Conservation (phyloP, 495 filamentous ascomycete species). For the Xylaria castorea region DNA sequence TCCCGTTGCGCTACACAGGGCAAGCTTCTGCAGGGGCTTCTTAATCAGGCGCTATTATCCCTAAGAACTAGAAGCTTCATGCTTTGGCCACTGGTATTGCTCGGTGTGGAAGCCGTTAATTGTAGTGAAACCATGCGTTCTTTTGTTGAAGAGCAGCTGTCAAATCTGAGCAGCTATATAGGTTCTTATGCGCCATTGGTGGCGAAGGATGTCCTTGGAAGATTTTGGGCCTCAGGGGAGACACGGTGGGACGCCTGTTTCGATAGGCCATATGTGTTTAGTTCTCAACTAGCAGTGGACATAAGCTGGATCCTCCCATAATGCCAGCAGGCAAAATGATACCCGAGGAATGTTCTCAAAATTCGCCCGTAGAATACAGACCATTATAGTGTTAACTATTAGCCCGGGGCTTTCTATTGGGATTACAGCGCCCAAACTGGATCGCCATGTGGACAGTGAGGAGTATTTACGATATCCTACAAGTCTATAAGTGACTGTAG, state of each 20-base stretch:
- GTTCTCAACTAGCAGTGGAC: slow-evolving; percentile 29
- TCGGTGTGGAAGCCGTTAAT: slow-evolving; percentile 42
- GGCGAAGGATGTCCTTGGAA: slow-evolving; percentile 38
- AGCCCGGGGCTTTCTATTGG: neutral
- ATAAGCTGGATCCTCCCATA: slow-evolving; percentile 10
- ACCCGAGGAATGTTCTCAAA: neutral
- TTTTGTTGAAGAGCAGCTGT: neutral
- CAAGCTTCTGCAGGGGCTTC: neutral
- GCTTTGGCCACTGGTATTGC: slow-evolving; percentile 45
- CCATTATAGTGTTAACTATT: neutral
- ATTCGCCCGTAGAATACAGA: too few species aligned
- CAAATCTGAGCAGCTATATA: neutral
- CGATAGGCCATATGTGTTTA: slow-evolving; percentile 38
- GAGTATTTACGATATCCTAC: neutral
- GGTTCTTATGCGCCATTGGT: neutral
- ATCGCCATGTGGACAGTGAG: too few species aligned
- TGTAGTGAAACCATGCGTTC: slow-evolving; percentile 24
- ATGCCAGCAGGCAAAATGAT: neutral
- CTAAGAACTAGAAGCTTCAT: slow-evolving; percentile 34
- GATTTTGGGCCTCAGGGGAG: slow-evolving; percentile 41
- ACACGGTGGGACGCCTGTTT: slow-evolving; percentile 48
- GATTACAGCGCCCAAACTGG: too few species aligned
- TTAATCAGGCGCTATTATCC: slow-evolving; percentile 29
- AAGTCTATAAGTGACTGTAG: neutral
- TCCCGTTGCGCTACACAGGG: neutral